Conservation (phyloP, 441 rosid species). For the Brassica hybrid region DNA sequence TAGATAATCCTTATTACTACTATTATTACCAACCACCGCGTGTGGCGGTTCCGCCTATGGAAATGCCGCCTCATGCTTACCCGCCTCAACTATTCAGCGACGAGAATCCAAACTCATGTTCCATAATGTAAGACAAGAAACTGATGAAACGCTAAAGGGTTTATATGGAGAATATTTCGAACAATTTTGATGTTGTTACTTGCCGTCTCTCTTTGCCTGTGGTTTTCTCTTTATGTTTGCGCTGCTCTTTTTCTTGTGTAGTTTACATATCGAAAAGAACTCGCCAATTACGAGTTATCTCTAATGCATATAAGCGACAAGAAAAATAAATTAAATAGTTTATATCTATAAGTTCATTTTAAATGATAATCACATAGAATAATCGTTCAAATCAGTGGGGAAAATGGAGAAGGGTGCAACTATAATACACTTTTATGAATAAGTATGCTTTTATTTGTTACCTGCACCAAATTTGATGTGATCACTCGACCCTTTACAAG, state of each 20-base stretch:
- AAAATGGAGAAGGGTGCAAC: background rate
- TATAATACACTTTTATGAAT: too few species aligned
- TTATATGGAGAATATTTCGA: too few species aligned
- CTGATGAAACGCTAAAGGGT: too few species aligned
- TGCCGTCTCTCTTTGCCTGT: too few species aligned
- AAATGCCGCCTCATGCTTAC: conserved; percentile 40
- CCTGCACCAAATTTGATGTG: background rate
- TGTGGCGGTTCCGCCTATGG: too few species aligned
- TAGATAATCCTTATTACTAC: too few species aligned
- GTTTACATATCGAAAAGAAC: too few species aligned
- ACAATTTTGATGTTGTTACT: too few species aligned
- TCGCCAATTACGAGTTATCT: too few species aligned
- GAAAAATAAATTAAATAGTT: background rate
- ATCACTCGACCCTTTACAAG: background rate
- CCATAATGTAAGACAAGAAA: conserved; percentile 64
- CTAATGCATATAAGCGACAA: background rate
- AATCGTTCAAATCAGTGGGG: background rate
- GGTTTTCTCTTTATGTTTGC: too few species aligned
- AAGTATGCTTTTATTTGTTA: background rate
- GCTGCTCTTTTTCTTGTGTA: too few species aligned
- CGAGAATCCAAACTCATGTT: conserved; percentile 93
- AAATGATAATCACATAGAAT: background rate
- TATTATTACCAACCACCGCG: too few species aligned
- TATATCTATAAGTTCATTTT: background rate
- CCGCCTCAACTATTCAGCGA: conserved; percentile 92